Percentiles rank a stretch among this genome's conserved stretches.
Evolutionary conservation across 345 rosid species (phyloP).

Genomic region (Melaleuca quinquenervia): DNA sequence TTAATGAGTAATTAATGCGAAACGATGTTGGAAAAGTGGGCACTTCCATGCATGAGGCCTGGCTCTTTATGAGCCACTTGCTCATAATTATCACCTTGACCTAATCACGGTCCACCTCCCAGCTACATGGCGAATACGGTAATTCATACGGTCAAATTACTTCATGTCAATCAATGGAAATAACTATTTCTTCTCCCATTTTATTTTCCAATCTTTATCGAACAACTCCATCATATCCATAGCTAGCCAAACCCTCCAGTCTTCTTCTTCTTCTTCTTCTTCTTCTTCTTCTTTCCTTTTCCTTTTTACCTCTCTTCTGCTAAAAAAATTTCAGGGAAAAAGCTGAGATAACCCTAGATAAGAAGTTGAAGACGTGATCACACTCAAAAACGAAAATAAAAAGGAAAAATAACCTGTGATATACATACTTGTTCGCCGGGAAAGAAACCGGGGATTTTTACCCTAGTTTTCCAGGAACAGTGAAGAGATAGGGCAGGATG

Average conservation of each 20-base stretch:
- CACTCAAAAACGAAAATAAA: neutral
- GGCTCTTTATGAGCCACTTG: neutral
- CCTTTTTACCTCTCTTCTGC: neutral
- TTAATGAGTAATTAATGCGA: neutral
- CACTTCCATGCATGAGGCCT: neutral
- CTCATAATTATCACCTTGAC: neutral
- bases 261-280: neutral
- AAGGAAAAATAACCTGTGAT: neutral
- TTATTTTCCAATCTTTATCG: neutral
- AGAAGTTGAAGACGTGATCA: neutral
- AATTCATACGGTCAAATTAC: neutral
- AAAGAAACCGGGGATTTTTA: neutral
- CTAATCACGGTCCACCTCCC: neutral
- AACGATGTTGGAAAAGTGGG: neutral
- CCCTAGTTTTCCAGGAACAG: neutral
- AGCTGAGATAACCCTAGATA: neutral
- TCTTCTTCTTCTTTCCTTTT: neutral
- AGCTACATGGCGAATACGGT: neutral
- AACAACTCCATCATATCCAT: no score
- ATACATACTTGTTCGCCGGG: neutral
- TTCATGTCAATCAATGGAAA: neutral
- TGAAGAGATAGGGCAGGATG: neutral
- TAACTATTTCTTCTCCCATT: neutral
- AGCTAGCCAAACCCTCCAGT: no score
- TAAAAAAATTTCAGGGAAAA: neutral